Evolutionary conservation across 306 rosid species (phyloP), one percentile per base, ranked within the genome.

Genomic region (Lathyrus tuberosus): DNA sequence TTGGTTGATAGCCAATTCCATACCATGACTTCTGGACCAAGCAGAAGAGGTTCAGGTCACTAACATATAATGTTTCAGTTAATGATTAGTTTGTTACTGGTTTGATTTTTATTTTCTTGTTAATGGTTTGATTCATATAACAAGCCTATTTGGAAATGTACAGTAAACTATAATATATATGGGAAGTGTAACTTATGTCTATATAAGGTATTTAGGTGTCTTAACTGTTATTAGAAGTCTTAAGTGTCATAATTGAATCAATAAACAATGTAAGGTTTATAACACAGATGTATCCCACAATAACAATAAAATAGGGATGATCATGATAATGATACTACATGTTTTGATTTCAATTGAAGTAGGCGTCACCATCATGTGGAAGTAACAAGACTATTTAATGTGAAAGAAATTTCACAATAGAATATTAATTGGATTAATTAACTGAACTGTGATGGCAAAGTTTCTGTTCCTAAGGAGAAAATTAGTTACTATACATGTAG

Each of bases 11-110:
- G 77, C 49, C 76, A 67, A 66, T 73, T 70, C 35, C 77, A 67
- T 59, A 78, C 88, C 43, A 48, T 89, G 85, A 69, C 89, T 22
- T 92, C 97, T 0, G 97, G 97, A 42, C 97, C 97, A 4, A 87
- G 97, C 81, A 84, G 80, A 76, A 89, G 80, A 84, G 97, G 97
- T 78, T 24, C 92, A 20, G 97, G 97, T 64, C 97, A 92, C 75
- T 92, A 87, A 71, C 58, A 35, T 18, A 28, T 18, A 35, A 73
- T 48, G 28, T 67, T 37, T 73, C 59, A 22, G 63, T 51, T 48
- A 15, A 44, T 53, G 15, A 53, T 53, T 53, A 53, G 54, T 28
- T 53, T 69, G 37, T 28, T 33, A 12, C 46, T 77, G 46, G 48
- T n/a, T 38, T 62, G 48, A 11, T 5, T 38, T 68, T 57, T 46